A percentile compares a stretch with the other conserved stretches of the same genome.
phyloP scores from a whole-genome alignment of 768 basidiomycete species.

The Boletus sensibilis region DNA sequence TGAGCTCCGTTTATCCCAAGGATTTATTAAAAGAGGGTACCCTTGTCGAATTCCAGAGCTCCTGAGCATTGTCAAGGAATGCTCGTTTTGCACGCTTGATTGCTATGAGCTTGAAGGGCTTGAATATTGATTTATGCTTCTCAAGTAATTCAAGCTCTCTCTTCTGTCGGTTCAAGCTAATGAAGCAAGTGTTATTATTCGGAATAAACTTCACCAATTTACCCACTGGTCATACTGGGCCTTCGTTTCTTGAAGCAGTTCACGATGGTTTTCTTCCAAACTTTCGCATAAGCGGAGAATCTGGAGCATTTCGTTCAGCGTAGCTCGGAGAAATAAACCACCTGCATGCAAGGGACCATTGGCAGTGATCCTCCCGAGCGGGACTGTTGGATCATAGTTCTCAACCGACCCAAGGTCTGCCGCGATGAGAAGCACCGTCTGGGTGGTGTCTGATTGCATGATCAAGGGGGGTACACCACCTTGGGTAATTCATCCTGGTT shows the following conservation, averaged over 20 bases:
- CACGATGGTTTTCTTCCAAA: not conserved
- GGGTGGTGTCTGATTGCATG: constrained; percentile 8
- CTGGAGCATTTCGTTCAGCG: constrained; percentile 6
- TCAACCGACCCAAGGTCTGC: constrained; percentile 1
- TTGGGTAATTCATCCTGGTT: not conserved
- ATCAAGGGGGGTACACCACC: not conserved
- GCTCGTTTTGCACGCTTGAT: not conserved
- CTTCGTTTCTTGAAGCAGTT: not conserved
- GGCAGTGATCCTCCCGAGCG: not conserved
- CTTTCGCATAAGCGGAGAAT: not conserved
- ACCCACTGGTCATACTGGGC: constrained; percentile 3
- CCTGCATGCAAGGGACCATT: not conserved
- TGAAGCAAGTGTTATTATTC: not conserved
- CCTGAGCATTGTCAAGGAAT: not conserved
- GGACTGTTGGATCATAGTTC: not conserved
- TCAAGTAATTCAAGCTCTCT: not conserved
- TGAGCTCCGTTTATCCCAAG: not conserved
- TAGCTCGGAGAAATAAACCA: constrained; percentile 5
- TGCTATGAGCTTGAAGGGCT: not conserved
- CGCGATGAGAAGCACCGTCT: constrained; percentile 2
- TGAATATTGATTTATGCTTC: not conserved
- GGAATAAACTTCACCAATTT: not conserved
- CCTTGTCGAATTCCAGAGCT: not conserved
- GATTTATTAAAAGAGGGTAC: not conserved
- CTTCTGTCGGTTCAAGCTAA: not conserved